Evolutionary conservation across 768 basidiomycete species (phyloP).

Genomic region (Lyophyllum atratum): DNA sequence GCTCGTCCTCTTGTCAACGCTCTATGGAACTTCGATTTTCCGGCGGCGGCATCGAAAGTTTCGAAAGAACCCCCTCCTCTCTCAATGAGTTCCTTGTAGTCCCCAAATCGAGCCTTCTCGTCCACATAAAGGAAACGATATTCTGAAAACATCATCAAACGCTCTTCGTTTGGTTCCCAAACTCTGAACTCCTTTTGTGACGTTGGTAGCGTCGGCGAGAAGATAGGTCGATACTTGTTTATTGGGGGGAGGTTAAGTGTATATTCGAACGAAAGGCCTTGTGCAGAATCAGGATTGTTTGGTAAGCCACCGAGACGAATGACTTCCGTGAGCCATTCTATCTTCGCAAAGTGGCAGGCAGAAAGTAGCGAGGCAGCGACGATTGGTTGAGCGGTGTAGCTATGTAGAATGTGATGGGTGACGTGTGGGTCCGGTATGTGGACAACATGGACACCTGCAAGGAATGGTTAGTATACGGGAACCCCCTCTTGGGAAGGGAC

Average conservation of each 20-base stretch:
- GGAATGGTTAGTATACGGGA: background rate
- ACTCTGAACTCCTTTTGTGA: conserved; percentile 51
- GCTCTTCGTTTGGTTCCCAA: conserved; percentile 72
- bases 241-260: conserved; percentile 50
- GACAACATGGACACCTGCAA: conserved; percentile 57
- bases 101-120: conserved; percentile 52
- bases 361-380: conserved; percentile 63
- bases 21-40: conserved; percentile 51
- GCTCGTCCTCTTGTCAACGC: conserved; percentile 52
- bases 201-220: conserved; percentile 49
- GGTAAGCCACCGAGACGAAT: conserved; percentile 48
- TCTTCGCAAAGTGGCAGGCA: conserved; percentile 58
- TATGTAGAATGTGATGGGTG: conserved; percentile 66
- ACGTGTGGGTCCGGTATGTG: conserved; percentile 43
- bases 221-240: conserved; percentile 59
- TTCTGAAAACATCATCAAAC: conserved; percentile 52
- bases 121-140: conserved; percentile 63
- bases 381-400: conserved; percentile 47
- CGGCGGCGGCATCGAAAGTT: conserved; percentile 53
- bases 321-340: conserved; percentile 68
- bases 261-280: conserved; percentile 47
- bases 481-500: conserved; percentile 12
- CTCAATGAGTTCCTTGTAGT: conserved; percentile 54
- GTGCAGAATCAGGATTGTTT: conserved; percentile 31
- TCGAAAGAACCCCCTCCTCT: conserved; percentile 66